Evolutionary conservation across 495 filamentous ascomycete species (phyloP), one percentile per base, ranked within the genome.

Genomic region (Tuber calosporum): DNA sequence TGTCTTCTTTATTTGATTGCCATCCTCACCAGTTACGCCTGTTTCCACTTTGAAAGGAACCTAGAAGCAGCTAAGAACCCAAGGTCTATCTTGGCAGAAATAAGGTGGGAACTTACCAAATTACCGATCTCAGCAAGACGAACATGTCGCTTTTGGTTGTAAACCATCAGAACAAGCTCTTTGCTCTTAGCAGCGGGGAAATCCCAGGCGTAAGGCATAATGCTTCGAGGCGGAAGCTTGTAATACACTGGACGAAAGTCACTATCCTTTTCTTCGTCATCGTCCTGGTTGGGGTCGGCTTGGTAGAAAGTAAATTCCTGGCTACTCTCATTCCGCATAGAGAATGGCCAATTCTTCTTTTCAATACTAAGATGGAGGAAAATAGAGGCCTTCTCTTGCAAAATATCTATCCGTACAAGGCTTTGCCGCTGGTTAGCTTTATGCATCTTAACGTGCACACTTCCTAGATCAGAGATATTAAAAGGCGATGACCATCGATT

Each of bases 131-230:
- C 95, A 37, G 94, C 92, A 71, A 99, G 89, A 81, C 93, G 96
- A 79, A 99, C 90, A 81, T 95, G 92, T 66, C 94, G 87, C 77
- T 94, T 91, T 82, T 91, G 94, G 69, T 89, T 89, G 79, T 90
- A 88, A 36, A 90, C 90, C 58, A 84, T 89, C 80, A 99, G 86
- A 66, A 97, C 88, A 43, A 98, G 87, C 81, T 97, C 94, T 82
- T 95, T 97, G 83, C 90, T 90, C 83, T 96, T 97, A n/a, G 93
- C 92, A 7, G 95, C 93, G 2, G 95, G 95, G 84, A 95, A 98
- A 81, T 99, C 96, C 95, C 95, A 99, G 40, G 95, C 94, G 81
- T 99, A 99, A 6, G 96, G 94, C 95, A 99, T 99, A 83, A 98
- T 97, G 82, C 94, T 97, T 42, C 96, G 87, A 9, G 93, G 89